These are phyloP conservation scores for Aureobasidium musti DNA, from an alignment of 2,329 filamentous ascomycete genomes.

Conservation along the genomic window DNA sequence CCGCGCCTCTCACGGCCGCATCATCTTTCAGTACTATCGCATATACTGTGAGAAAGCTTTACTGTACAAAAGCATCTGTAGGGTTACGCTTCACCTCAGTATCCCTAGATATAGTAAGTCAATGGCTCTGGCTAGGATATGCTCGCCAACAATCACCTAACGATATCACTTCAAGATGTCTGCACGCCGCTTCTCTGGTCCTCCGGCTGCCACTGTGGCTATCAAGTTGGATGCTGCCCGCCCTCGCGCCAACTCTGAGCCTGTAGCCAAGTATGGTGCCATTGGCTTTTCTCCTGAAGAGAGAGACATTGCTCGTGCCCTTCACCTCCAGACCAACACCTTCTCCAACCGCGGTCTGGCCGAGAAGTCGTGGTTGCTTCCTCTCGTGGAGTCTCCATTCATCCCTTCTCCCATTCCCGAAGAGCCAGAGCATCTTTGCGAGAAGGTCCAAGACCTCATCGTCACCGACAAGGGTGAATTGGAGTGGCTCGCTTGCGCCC, in stretches of 20 bases:
- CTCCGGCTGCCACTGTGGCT: not conserved
- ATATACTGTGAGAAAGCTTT: not conserved
- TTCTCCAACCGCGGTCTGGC: not conserved
- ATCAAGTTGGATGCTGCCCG: not conserved
- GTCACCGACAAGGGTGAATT: slow-evolving; percentile 36
- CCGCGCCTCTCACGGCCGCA: not conserved
- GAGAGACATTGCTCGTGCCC: not conserved
- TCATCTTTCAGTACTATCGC: not conserved
- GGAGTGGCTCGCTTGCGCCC: slow-evolving; percentile 32
- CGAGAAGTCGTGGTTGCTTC: not conserved
- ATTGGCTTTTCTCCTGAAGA: not conserved
- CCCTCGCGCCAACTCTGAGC: slow-evolving; percentile 22
- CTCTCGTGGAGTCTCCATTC: slow-evolving; percentile 4
- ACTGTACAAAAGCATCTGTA: slow-evolving; percentile 1
- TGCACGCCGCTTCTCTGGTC: slow-evolving; percentile 16
- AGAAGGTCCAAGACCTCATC: slow-evolving; percentile 27
- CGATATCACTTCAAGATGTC: slow-evolving; percentile 3
- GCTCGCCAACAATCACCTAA: not conserved
- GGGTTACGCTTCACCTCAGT: not conserved
- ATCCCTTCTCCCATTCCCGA: slow-evolving; percentile 1
- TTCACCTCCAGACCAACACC: slow-evolving; percentile 1
- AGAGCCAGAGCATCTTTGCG: slow-evolving; percentile 5
- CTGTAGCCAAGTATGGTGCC: not conserved
- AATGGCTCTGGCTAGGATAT: not conserved
- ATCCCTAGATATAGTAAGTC: slow-evolving; percentile 1